Percentiles rank a stretch among this genome's conserved stretches.
phyloP scores from a whole-genome alignment of 768 basidiomycete species.

The Termitomyces sp. region DNA sequence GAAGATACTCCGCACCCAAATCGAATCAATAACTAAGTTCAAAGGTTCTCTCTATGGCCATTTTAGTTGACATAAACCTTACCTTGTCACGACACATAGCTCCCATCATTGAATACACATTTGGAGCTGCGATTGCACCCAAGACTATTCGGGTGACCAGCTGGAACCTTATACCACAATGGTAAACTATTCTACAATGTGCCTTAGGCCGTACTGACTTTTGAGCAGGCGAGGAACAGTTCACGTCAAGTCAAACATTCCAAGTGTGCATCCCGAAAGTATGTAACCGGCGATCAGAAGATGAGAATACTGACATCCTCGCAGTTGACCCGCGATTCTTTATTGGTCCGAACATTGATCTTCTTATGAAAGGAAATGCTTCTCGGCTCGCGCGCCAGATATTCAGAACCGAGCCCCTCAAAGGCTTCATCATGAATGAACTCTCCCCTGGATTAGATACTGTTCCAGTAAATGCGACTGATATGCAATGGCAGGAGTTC shows the following conservation, averaged over 20 bases:
- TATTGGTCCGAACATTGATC: not conserved
- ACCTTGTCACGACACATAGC: too few relatives aligned
- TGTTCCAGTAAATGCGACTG: too few relatives aligned
- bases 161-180: slow-evolving; percentile 12
- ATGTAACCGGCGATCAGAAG: not conserved
- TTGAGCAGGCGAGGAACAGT: slow-evolving; percentile 1
- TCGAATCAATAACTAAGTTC: slow-evolving; percentile 1
- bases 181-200: slow-evolving; percentile 1
- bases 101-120: too few relatives aligned
- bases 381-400: too few relatives aligned
- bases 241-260: slow-evolving; percentile 4
- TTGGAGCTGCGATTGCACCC: too few relatives aligned
- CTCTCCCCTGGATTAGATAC: too few relatives aligned
- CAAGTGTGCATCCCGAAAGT: slow-evolving; percentile 9
- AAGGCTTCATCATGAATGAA: too few relatives aligned
- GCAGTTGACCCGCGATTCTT: slow-evolving; percentile 8
- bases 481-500: too few relatives aligned
- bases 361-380: too few relatives aligned
- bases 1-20: slow-evolving; percentile 6
- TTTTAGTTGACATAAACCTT: too few relatives aligned
- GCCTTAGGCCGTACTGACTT: not conserved
- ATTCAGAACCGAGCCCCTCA: too few relatives aligned
- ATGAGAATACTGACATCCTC: not conserved
- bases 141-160: not conserved
- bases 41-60: not conserved